Percentiles rank a stretch among this genome's conserved stretches.
These are phyloP conservation scores for Leccinum subrobustum DNA, from an alignment of 1,284 basidiomycete genomes.

Conservation along the genomic window DNA sequence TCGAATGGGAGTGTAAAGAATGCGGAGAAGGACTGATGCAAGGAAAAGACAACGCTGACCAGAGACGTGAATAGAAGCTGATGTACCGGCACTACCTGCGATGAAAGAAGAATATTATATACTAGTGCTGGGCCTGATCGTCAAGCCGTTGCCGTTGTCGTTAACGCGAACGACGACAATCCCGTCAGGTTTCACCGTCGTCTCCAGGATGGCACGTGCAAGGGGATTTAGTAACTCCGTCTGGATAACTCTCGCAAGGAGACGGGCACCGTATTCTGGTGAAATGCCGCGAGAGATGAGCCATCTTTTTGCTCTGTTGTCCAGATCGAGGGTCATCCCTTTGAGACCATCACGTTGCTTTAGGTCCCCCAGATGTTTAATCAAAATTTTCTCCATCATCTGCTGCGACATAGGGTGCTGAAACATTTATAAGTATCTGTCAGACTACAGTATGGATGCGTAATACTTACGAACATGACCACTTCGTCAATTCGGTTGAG, in stretches of 20 bases:
- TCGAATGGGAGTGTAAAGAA: not conserved
- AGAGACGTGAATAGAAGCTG: not conserved
- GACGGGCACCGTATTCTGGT: conserved; percentile 10
- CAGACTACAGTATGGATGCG: not conserved
- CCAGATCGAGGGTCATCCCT: not conserved
- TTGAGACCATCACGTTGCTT: conserved; percentile 6
- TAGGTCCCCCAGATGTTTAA: not conserved
- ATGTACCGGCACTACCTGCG: not conserved
- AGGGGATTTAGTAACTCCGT: conserved; percentile 11
- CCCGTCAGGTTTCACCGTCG: conserved; percentile 1
- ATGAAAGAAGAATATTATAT: not conserved
- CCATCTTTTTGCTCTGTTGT: not conserved
- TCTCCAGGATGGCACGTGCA: conserved; percentile 12
- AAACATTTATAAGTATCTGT: not conserved
- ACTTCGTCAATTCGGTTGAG: conserved; percentile 14
- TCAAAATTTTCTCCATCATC: not conserved
- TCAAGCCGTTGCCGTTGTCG: not conserved
- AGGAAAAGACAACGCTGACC: not conserved
- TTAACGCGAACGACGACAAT: not conserved
- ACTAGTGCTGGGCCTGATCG: not conserved
- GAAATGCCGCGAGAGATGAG: conserved; percentile 8
- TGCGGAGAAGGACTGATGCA: not conserved
- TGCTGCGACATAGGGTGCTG: not conserved
- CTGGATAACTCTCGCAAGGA: conserved; percentile 12
- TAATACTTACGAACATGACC: conserved; percentile 8